Evolutionary conservation across 306 rosid species (phyloP).

Genomic region (Medicago arabica): DNA sequence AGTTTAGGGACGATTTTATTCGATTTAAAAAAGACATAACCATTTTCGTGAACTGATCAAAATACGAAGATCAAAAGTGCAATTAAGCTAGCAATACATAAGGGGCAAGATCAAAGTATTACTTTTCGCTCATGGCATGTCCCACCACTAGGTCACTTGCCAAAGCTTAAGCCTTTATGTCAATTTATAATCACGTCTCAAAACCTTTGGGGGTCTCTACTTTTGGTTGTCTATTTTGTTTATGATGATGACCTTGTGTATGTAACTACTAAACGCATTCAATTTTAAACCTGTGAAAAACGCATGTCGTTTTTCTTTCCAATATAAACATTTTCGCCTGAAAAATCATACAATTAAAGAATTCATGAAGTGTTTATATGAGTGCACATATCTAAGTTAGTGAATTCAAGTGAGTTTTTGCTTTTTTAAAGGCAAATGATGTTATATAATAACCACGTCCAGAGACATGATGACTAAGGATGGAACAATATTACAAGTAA

Average conservation of each 20-base stretch:
- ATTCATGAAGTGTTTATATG: too few relatives aligned
- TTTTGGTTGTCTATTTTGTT: slow-evolving; percentile 13
- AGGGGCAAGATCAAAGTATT: not conserved
- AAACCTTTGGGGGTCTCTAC: slow-evolving; percentile 12
- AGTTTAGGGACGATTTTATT: too few relatives aligned
- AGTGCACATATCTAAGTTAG: too few relatives aligned
- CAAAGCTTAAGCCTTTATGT: slow-evolving; percentile 44
- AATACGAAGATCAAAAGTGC: too few relatives aligned
- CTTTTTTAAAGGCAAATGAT: too few relatives aligned
- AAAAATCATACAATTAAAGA: too few relatives aligned
- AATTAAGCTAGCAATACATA: not conserved
- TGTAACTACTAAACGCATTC: slow-evolving; percentile 6
- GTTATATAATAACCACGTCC: too few relatives aligned
- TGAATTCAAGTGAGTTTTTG: too few relatives aligned
- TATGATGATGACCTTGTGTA: slow-evolving; percentile 10
- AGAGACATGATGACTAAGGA: too few relatives aligned
- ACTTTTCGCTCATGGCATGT: slow-evolving; percentile 27
- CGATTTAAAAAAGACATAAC: too few relatives aligned
- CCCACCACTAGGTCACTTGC: slow-evolving; percentile 60
- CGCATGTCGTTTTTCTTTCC: not conserved
- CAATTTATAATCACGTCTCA: not conserved
- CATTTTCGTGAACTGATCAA: too few relatives aligned
- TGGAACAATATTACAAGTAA: too few relatives aligned
- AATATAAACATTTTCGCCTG: not conserved
- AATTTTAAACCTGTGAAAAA: not conserved